phyloP scores from a whole-genome alignment of 169 alveolate species.

The Cryptosporidium parvum region DNA sequence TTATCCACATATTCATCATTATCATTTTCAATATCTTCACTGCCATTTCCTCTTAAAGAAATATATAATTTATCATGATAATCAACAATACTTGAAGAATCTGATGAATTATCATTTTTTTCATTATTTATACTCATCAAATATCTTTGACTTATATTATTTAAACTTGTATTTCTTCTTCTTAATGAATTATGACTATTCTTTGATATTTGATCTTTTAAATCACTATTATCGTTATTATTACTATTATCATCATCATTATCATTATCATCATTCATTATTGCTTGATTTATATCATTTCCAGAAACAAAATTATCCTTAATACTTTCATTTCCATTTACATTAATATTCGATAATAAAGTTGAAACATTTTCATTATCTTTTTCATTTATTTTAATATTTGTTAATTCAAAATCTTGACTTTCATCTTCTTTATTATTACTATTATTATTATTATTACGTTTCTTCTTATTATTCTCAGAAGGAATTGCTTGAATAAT shows the following conservation, averaged over 20 bases:
- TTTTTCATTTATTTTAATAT: background rate
- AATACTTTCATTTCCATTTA: too few species aligned
- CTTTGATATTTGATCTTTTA: too few species aligned
- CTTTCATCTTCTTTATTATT: background rate
- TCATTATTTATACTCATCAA: background rate
- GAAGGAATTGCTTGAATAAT: conserved; percentile 14
- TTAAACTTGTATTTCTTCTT: background rate
- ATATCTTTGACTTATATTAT: background rate
- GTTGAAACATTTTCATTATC: too few species aligned
- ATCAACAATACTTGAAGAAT: background rate
- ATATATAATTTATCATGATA: background rate
- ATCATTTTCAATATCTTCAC: background rate
- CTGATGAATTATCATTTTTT: background rate
- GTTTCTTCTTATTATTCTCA: background rate
- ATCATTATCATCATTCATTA: background rate
- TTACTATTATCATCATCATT: too few species aligned
- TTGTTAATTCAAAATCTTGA: background rate
- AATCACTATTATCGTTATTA: too few species aligned
- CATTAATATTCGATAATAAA: too few species aligned
- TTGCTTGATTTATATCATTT: background rate
- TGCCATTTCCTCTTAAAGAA: background rate
- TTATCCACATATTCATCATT: background rate
- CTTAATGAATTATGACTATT: background rate
- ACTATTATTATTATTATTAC: background rate
- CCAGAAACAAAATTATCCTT: background rate